These are phyloP conservation scores for Claviceps monticola DNA, from an alignment of 2,329 filamentous ascomycete species.

Conservation along the genomic window DNA sequence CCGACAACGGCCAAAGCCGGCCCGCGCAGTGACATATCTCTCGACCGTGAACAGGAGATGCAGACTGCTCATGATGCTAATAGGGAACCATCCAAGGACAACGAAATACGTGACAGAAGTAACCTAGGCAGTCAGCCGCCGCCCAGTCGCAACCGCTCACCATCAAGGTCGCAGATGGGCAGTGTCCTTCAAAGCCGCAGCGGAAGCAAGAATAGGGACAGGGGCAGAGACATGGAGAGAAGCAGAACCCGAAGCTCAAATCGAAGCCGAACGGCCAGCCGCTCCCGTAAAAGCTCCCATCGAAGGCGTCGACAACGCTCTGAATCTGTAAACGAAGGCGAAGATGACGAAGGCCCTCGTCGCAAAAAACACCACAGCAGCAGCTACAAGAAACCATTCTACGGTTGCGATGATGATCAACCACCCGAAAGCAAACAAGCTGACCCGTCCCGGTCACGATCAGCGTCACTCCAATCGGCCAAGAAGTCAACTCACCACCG, in stretches of 20 bases:
- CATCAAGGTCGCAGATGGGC: conserved; percentile 21
- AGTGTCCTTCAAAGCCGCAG: conserved; percentile 16
- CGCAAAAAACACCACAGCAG: conserved; percentile 36
- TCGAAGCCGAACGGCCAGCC: conserved; percentile 12
- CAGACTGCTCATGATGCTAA: conserved; percentile 14
- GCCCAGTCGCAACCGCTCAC: conserved; percentile 13
- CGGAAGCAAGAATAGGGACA: conserved; percentile 13
- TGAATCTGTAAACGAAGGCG: conserved; percentile 32
- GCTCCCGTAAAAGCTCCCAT: conserved; percentile 30
- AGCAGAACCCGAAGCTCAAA: conserved; percentile 13
- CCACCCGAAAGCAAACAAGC: conserved; percentile 28
- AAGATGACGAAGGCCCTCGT: conserved; percentile 31
- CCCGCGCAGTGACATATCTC: conserved; percentile 34
- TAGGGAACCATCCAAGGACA: conserved; percentile 18
- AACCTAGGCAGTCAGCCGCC: conserved; percentile 10
- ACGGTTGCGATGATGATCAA: conserved; percentile 31
- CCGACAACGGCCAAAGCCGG: conserved; percentile 6
- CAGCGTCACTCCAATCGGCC: conserved; percentile 47
- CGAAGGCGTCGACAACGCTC: conserved; percentile 44
- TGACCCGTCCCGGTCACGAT: conserved; percentile 49
- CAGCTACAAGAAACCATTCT: conserved; percentile 18
- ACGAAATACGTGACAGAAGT: conserved; percentile 14
- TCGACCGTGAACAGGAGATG: conserved; percentile 22
- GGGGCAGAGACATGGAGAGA: conserved; percentile 4
- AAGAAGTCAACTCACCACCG: conserved; percentile 38